Base-by-base conservation (phyloP, 208 protist species). In the Wallacemonas rigidus region DNA sequence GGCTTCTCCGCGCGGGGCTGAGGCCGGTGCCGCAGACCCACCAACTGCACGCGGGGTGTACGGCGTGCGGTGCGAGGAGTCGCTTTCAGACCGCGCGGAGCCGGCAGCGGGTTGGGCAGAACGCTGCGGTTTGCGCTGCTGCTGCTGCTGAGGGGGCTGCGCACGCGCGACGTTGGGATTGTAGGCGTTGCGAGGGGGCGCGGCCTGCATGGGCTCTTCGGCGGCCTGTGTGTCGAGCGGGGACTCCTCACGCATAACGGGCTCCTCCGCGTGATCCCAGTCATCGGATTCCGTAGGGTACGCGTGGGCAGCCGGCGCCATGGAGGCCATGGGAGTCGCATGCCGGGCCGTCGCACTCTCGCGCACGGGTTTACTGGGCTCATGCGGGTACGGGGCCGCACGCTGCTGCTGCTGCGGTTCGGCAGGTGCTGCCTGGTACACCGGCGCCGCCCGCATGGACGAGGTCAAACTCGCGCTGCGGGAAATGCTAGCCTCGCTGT, bases 211-310 rank as follows among this genome's bases (percentile, higher is more conserved):
- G 11, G 60, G 36, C 60, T 65, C 60, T 17, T 45, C 60, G 41
- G 60, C 60, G 41, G 60, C 60, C 60, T 65, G 60, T 5, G 60
- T 65, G 60, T 45, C 15, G 14, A 43, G 36, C 39, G 17, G 40
- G 12, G 48, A 67, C 12, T 74, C 74, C n/a, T 74, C 74, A 17
- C 56, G 65, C 44, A 47, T 14, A 3, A 79, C n/a, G 15, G 53
- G 67, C 50, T 50, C 65, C 58, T 65, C 47, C 26, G 60, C 60
- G 17, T 11, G 41, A n/a, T 65, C 60, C 60, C 60, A 65, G 15
- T 55, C 45, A 17, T 72, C 64, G 53, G 51, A 56, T 38, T 65
- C 56, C 4, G 47, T n/a, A 8, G 43, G 12, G 36, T 58, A 48
- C 48, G 63, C 48, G 71, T 43, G 4, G 26, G 2, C 17, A 38